Base-by-base conservation (phyloP, 2,329 filamentous ascomycete species). In the Fusarium bulbicola region DNA sequence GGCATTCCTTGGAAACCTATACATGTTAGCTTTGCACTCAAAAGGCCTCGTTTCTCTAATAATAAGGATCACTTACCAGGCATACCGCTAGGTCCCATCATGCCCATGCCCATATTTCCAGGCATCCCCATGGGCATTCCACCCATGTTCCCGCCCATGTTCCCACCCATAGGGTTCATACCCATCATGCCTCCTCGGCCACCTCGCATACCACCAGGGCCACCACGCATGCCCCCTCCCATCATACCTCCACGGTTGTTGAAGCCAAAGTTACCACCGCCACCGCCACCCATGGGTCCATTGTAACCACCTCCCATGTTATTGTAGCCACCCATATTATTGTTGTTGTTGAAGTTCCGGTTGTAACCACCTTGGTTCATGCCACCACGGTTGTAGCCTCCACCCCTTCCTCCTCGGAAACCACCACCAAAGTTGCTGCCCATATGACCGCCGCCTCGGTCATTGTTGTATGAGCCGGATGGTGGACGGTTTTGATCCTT, bases 1-100 rank as follows among this genome's bases (percentile, higher is more conserved):
- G 89, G 89, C 84, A 92, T 91, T 68, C 87, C 89, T 83, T 91
- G 90, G 81, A 94, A 94, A 47, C 89, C 91, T 87, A 74, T 7
- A 39, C 10, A 16, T 53, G 69, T 82, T 63, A 82, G 78, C 50
- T 39, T 46, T 18, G 39, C 21, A 37, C 36, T 30, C 26, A 28
- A 39, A 26, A 24, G 32, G 49, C 30, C 57, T 43, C 14, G 4
- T 36, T 12, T 6, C 11, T 34, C 34, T 10, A 16, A 28, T 45
- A 24, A 7, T 24, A 34, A 32, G 26, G 36, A 34, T 30, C 53
- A 77, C 79, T 66, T 79, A 83, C 82, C 81, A 66, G 78, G 78
- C 81, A 83, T 83, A 40, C 79, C 75, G 69, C 80, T 82, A 15
- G 86, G 86, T 24, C 86, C 87, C 88, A 92, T 86, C 70, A 83